Conservation (phyloP, 176 grass and related monocot genomes). For the Pontederia crassipes region DNA sequence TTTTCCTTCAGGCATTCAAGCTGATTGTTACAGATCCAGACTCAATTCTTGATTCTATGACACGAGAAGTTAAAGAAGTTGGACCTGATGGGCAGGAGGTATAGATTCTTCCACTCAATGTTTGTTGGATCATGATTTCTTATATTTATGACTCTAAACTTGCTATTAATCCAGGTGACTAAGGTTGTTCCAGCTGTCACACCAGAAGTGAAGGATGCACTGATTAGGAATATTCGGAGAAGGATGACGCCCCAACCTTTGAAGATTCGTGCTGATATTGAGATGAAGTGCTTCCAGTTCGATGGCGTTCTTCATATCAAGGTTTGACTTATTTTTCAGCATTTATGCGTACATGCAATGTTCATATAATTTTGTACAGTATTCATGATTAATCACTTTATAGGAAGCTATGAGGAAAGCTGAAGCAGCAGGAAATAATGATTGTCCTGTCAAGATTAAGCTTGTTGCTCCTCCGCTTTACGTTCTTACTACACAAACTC, state of each 20-base stretch:
- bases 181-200: constrained; percentile 68
- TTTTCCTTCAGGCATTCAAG: constrained; percentile 46
- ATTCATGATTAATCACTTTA: background rate
- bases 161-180: constrained; percentile 36
- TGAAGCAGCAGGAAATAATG: constrained; percentile 60
- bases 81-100: constrained; percentile 66
- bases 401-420: constrained; percentile 89
- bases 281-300: constrained; percentile 91
- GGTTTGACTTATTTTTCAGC: constrained; percentile 20
- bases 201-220: constrained; percentile 62
- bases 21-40: constrained; percentile 61
- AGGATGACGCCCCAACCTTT: constrained; percentile 90
- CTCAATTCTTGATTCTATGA: constrained; percentile 40
- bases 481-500: constrained; percentile 83
- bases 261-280: constrained; percentile 81
- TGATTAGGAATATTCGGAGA: constrained; percentile 77
- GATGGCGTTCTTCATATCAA: constrained; percentile 94
- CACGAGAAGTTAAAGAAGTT: constrained; percentile 39
- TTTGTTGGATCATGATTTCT: background rate
- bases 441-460: constrained; percentile 90
- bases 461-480: constrained; percentile 83
- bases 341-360: background rate
- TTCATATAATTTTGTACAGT: background rate
- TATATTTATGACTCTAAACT: background rate
- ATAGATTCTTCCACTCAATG: background rate